Base-by-base conservation (phyloP, 352 stramenopile genomes). In the Pythium dissotocum region DNA sequence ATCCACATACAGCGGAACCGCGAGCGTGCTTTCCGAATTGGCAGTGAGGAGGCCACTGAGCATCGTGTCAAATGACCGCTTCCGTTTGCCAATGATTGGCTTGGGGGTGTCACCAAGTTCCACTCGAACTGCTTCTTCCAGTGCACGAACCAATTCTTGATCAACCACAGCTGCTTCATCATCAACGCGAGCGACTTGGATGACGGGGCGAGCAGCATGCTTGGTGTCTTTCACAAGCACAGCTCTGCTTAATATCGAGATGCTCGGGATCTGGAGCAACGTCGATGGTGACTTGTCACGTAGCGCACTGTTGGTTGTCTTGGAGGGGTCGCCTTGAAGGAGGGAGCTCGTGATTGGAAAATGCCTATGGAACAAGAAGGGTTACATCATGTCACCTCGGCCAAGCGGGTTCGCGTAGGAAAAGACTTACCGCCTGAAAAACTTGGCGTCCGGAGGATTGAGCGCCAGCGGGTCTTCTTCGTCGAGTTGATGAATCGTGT, bases 1-100 rank as follows among this genome's bases (percentile, higher is more conserved):
- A 53, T 67, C 67, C 7, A 87, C 73, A 58, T 89, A 92, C 33
- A 76, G 53, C 33, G 84, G 84, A 4, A 85, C 67, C 18, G 70
- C 54, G 32, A 77, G 48, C 6, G 16, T 61, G 9, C 4, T 64
- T 32, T 63, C 53, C 8, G n/a, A 55, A 7, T 55, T 48, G 21
- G 26, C 16, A n/a, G 53, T 59, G 5, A 62, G 6, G 3, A 53
- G 4, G 24, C 14, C 40, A 33, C 28, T 61, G 21, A 61, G 46
- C 53, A 69, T 65, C 12, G 35, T 30, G 16, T 69, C 61, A 40
- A 69, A 66, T 16, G 67, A 59, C 9, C 56, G 54, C 49, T 73
- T 68, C 28, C 65, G 33, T 7, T 28, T 13, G 6, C 26, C 26
- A 28, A 48, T 36, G 38, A 62, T 35, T 9, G 21, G 4, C 26